Evolutionary conservation across 2,329 filamentous ascomycete species (phyloP).

Genomic region (Sporothrix curviconia): DNA sequence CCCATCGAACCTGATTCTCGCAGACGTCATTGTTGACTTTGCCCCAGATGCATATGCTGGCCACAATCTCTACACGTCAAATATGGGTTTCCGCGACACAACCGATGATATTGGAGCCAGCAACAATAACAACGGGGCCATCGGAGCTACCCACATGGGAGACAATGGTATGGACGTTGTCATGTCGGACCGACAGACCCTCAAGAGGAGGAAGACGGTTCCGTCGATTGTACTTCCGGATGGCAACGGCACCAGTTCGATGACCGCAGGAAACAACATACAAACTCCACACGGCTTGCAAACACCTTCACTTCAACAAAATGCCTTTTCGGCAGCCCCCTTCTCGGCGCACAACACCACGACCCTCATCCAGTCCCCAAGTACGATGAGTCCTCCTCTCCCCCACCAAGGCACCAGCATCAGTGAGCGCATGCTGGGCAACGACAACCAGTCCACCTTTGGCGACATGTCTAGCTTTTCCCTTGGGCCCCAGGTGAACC

Average conservation of each 20-base stretch:
- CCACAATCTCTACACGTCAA: conserved; percentile 41
- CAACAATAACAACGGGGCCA: not conserved
- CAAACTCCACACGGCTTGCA: conserved; percentile 26
- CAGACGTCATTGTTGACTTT: conserved; percentile 58
- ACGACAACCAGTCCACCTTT: not conserved
- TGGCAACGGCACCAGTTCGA: not conserved
- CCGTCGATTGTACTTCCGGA: conserved; percentile 26
- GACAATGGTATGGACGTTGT: not conserved
- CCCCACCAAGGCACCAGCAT: not conserved
- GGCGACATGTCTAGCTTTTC: not conserved
- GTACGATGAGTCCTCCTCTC: not conserved
- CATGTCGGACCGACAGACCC: conserved; percentile 30
- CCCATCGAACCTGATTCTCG: conserved; percentile 64
- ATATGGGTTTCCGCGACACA: conserved; percentile 15
- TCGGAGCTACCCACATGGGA: not conserved
- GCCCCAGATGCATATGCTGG: conserved; percentile 49
- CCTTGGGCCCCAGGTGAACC: not conserved
- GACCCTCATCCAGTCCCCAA: not conserved
- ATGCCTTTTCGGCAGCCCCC: not conserved
- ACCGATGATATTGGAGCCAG: conserved; percentile 15
- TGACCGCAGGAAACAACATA: conserved; percentile 20
- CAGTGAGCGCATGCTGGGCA: not conserved
- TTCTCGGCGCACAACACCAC: not conserved
- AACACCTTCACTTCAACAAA: conserved; percentile 22
- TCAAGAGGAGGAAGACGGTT: conserved; percentile 45